Evolutionary conservation across 1,284 basidiomycete genomes (phyloP).

Genomic region (Xerocomus nothofagi): DNA sequence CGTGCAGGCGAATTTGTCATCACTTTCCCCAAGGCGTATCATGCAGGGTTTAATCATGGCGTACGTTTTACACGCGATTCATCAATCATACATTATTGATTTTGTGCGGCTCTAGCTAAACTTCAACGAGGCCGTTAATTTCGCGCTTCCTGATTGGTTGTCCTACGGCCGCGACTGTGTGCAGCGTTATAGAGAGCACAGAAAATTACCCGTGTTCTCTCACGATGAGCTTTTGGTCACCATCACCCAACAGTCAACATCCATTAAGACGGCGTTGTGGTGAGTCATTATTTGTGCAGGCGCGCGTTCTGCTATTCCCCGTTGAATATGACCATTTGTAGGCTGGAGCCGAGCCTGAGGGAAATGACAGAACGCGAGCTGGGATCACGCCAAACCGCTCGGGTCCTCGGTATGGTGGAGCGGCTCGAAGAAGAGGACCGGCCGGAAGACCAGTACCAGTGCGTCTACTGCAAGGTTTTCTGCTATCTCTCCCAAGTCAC

Average conservation of each 20-base stretch:
- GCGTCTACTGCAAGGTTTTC: constrained; percentile 90
- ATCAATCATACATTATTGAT: constrained; percentile 23
- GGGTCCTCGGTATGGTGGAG: constrained; percentile 62
- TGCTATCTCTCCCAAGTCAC: constrained; percentile 94
- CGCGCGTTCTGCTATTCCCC: constrained; percentile 11
- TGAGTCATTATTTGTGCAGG: constrained; percentile 41
- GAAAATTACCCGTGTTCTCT: constrained; percentile 95
- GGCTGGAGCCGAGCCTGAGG: constrained; percentile 80
- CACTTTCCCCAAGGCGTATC: constrained; percentile 98
- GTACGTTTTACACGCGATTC: constrained; percentile 50
- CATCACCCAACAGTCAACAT: constrained; percentile 89
- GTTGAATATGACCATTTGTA: constrained; percentile 37
- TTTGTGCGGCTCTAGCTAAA: constrained; percentile 67
- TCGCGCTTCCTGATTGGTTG: constrained; percentile 96
- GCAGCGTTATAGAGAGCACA: constrained; percentile 83
- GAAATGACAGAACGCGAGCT: constrained; percentile 92
- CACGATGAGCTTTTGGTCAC: constrained; percentile 97
- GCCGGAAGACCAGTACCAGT: constrained; percentile 94
- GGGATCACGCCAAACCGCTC: constrained; percentile 60
- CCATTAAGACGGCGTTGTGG: constrained; percentile 94
- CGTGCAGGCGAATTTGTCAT: constrained; percentile 97
- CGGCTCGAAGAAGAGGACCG: constrained; percentile 77
- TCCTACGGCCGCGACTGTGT: constrained; percentile 86
- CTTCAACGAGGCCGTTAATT: constrained; percentile 99
- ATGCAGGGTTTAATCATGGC: constrained; percentile 98